Evolutionary conservation across 345 rosid species (phyloP), one percentile per base, ranked within the genome.

Genomic region (Syzygium aqueum): DNA sequence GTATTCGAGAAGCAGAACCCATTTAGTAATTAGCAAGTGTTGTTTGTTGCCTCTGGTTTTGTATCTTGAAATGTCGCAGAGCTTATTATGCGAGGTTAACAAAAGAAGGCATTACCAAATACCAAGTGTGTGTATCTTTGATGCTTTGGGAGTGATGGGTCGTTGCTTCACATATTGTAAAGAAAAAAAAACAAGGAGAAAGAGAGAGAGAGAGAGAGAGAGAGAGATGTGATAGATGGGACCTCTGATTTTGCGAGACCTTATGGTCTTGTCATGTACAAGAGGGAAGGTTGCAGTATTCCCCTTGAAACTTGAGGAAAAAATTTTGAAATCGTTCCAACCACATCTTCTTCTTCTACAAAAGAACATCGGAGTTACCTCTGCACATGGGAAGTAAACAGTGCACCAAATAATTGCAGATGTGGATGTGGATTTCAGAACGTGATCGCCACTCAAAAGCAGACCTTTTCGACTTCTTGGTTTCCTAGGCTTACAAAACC

Each of bases 201-300:
- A 86, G 27, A 84, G 50, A 56, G 53, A 19, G 30, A 43, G 37
- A 80, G 50, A 56, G 53, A 19, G 30, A 43, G 37, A 80, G 85
- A 30, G 88, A 85, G 86, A 84, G 90, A 89, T 86, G 87, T 88
- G 90, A 90, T 87, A 51, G 92, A 88, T 85, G 86, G 89, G 89
- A 88, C 86, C 86, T 85, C 33, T 87, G 89, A 86, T 85, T 65
- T 91, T 77, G 54, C 84, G 49, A 86, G 65, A 46, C 87, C 85
- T 77, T 89, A 63, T 52, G 17, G 90, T 87, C 86, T 90, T 92
- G 65, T 88, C 84, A 77, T 89, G 53, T 82, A 86, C 85, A 86
- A 61, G 27, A 57, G 65, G 49, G 80, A 17, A 37, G 80, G 19
- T 19, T 33, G 80, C 80, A 73, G 80, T 73, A 73, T 73, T 73